Base-by-base conservation (phyloP, 1,139 yeast genomes). In the Geotrichum cucujoidarum region DNA sequence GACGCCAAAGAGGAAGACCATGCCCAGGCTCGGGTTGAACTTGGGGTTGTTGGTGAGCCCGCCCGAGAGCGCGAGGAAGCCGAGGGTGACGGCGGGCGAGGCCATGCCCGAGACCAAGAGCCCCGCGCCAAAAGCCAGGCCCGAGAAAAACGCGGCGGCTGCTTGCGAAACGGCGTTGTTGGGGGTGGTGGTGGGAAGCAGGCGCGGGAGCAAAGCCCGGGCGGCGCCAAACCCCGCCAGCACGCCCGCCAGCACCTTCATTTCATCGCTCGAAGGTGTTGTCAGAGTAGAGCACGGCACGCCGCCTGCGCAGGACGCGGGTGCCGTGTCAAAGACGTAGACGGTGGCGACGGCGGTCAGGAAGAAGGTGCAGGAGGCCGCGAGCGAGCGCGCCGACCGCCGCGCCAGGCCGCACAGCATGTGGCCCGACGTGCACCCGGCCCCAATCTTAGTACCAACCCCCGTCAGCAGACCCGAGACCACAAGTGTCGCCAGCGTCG, bases 351-450 rank as follows among this genome's bases (percentile, higher is more conserved):
- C 65, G 0, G 73, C 77, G 2, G 63, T 55, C 1, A 57, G 13
- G 1, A 65, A 55, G 51, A 75, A 74, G 1, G 63, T 54, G 7
- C 55, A 53, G 0, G 76, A 71, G 1, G 79, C 77, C 4, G 67
- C 69, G 6, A 74, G 46, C 13, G 76, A 71, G 49, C 78, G 61
- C 45, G 60, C 43, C 39, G 77, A 62, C 7, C 71, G 53, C 36
- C 78, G 61, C 3, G 77, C 69, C 14, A 74, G 46, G 0, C 79
- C 79, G 20, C 66, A 62, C 6, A 75, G 62, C 76, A 75, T 72
- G 52, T 75, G 79, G 5, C 79, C 79, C 0, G 77, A 73, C 1
- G 79, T 75, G 50, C 79, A 75, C 0, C 78, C 79, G 20, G 68
- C 61, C 0, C 76, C 78, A 31, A 66, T 57, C 38, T 65, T 65